Evolutionary conservation across 441 rosid species (phyloP), one percentile per base, ranked within the genome.

Genomic region (Gossypium gossypioides): DNA sequence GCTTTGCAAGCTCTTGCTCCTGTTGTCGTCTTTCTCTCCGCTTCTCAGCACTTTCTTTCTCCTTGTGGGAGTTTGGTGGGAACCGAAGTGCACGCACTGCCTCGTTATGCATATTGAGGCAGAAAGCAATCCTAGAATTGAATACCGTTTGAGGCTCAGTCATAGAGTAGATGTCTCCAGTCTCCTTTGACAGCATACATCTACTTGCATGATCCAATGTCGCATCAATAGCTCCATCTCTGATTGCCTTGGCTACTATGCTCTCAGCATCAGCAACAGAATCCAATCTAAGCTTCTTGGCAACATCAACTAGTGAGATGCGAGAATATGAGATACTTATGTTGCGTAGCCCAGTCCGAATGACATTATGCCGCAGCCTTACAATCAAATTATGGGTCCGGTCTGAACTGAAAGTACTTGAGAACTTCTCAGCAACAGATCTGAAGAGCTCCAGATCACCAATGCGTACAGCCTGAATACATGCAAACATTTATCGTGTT

Each of bases 11-110:
- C 75, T 89, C 91, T 73, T 89, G 91, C 74, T 87, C 93, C 69
- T 89, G 89, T 77, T 87, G 91, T 59, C 84, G 90, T 78, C 93
- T 84, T 81, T 89, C 91, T 54, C 93, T 84, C 80, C 88, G 86
- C 81, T 89, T 89, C 78, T 89, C 93, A 4, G 89, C 90, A 48
- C 90, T 82, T 78, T 87, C 93, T 73, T 87, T 89, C 83, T 89
- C 93, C 82, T 84, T 86, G 84, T 89, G 91, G 22, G 93, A 83
- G 74, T 89, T 89, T 10, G 91, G 90, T 4, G 93, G 91, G 76
- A 89, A 89, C 40, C 86, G 77, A 55, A 87, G 87, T 1, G 93
- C 93, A 9, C 89, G 84, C 1, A 89, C 90, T 22, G 91, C 90
- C 69, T 89, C 91, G 1, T 89, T 89, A 61, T 89, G 90, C 94